Base-by-base conservation (phyloP, 2,329 filamentous ascomycete genomes). In the Beauveria bassiana region DNA sequence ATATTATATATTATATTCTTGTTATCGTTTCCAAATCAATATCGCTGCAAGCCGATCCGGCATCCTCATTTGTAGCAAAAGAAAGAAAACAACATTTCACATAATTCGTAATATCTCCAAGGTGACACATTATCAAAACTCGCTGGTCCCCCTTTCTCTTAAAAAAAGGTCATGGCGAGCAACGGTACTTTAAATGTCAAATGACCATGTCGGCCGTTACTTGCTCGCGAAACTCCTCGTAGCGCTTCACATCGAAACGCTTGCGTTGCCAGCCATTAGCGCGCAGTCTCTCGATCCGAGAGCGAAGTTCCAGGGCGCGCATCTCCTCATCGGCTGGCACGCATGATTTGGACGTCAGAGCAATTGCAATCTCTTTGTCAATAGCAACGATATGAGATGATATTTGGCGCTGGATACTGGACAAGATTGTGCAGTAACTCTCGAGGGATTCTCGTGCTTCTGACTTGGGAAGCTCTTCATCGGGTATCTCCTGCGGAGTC, bases 191-290 rank as follows among this genome's bases (percentile, higher is more conserved):
- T 40, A 1, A 34, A 16, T 43, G 31, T 57, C 34, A 62, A 45
- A n/a, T 38, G 6, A 40, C 7, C 64, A 85, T 71, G 66, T 86
- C 83, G 2, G 78, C 77, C 61, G 85, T 70, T 45, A 78, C 82
- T 56, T 72, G 75, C 66, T 81, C 79, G 16, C 81, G 73, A 9
- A 86, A 72, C 22, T 76, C 75, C 68, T 83, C 79, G 67, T 86
- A 86, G 43, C 80, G 75, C 50, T 73, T 70, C 6, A 73, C 72
- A 64, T 86, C 79, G 65, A 86, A 86, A 24, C 83, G 78, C 65
- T 78, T 78, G 31, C 83, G 73, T 67, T 77, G 77, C 83, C 83
- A 86, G 2, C 82, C 82, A 55, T 67, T 75, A n/a, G 77, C 77
- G 22, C 81, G 78, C 12, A 86, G 71, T 10, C 79, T 75, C 70